Evolutionary conservation across 2,329 filamentous ascomycete species (phyloP).

Genomic region (Colletotrichum neosansevieriae): DNA sequence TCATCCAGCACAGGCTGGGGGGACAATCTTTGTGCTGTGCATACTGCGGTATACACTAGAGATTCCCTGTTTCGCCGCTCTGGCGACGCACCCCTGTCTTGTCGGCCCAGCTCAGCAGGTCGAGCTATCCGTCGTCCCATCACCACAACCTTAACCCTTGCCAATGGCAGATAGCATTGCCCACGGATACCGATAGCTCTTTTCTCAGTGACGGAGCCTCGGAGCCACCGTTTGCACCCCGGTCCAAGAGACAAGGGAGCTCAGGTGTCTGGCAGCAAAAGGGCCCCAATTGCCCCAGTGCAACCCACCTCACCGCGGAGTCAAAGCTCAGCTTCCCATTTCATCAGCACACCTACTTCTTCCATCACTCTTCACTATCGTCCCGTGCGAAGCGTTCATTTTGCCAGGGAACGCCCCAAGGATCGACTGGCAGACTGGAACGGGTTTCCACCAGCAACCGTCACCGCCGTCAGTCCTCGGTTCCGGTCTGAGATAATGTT

Average conservation of each 20-base stretch:
- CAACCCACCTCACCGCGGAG: slow-evolving; percentile 11
- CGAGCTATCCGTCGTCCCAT: slow-evolving; percentile 29
- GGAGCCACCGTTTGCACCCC: slow-evolving; percentile 34
- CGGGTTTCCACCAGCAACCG: slow-evolving; percentile 25
- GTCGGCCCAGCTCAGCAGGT: slow-evolving; percentile 34
- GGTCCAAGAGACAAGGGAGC: slow-evolving; percentile 27
- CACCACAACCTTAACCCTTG: slow-evolving; percentile 2
- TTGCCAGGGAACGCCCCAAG: slow-evolving; percentile 11
- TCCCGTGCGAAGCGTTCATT: slow-evolving; percentile 13
- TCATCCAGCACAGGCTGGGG: slow-evolving; percentile 21
- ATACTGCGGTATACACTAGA: slow-evolving; percentile 18
- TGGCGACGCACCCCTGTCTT: slow-evolving; percentile 33
- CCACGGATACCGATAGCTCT: slow-evolving; percentile 23
- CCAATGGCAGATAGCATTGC: background rate
- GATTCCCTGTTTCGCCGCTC: slow-evolving; percentile 39
- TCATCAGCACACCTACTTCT: slow-evolving; percentile 31
- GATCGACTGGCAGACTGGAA: slow-evolving; percentile 25
- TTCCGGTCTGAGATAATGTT: slow-evolving; percentile 22
- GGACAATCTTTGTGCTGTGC: slow-evolving; percentile 39
- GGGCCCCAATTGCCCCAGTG: slow-evolving; percentile 21
- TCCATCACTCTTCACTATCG: slow-evolving; percentile 25
- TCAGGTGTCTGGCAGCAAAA: slow-evolving; percentile 6
- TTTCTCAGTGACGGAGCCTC: slow-evolving; percentile 18
- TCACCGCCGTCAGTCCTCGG: slow-evolving; percentile 27
- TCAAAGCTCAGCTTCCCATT: slow-evolving; percentile 27